Conservation (phyloP, 169 alveolate species). For the Gregarina niphandrodes region DNA sequence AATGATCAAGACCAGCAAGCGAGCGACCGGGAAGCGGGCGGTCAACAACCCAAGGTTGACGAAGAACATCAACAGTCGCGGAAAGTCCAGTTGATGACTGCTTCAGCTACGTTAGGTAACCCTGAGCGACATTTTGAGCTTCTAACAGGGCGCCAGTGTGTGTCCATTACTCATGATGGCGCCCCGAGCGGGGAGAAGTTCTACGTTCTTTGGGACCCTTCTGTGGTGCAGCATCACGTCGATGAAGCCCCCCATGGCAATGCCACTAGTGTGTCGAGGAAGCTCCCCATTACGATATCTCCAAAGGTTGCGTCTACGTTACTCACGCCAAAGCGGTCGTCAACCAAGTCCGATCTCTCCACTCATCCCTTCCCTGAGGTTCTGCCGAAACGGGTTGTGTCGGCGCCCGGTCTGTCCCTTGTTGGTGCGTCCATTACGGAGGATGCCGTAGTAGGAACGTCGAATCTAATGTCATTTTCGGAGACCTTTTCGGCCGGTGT, state of each 20-base stretch:
- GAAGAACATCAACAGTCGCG: no score
- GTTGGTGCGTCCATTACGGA: not conserved
- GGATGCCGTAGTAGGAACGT: not conserved
- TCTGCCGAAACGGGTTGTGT: no score
- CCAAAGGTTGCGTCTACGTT: conserved; percentile 1
- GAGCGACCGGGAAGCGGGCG: no score
- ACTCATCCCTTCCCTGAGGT: no score
- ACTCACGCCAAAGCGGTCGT: no score
- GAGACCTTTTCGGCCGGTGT: not conserved
- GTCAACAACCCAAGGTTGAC: no score
- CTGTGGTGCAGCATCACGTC: not conserved
- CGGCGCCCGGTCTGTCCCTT: conserved; percentile 5
- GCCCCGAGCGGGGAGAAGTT: conserved; percentile 5
- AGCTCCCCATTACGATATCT: not conserved
- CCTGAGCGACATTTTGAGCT: conserved; percentile 1
- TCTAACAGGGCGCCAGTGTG: conserved; percentile 2
- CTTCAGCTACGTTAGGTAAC: conserved; percentile 6
- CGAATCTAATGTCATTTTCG: not conserved
- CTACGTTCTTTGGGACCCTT: conserved; percentile 5
- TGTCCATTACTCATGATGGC: no score
- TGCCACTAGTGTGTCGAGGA: conserved; percentile 3
- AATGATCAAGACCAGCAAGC: no score
- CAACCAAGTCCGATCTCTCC: no score
- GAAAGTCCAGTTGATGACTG: conserved; percentile 3
- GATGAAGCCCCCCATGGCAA: not conserved